phyloP scores from a whole-genome alignment of 129 eudicot species.

The Tanacetum coccineum region DNA sequence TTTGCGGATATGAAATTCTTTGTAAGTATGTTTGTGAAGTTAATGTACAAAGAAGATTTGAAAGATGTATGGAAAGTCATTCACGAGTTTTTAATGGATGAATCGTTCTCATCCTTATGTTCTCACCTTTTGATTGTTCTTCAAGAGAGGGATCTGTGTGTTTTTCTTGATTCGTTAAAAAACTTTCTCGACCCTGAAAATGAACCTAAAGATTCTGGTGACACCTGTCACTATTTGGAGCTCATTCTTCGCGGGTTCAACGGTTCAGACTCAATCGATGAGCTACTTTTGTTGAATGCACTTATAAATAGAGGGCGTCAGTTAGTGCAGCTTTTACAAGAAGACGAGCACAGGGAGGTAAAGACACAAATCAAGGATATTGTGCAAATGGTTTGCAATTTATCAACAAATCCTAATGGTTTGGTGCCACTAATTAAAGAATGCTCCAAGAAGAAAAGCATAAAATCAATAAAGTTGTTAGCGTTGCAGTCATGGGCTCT shows the following conservation, averaged over 20 bases:
- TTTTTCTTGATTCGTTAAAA: conserved; percentile 49
- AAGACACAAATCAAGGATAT: conserved; percentile 46
- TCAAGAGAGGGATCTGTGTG: conserved; percentile 54
- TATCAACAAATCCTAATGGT: conserved; percentile 33
- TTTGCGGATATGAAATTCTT: conserved; percentile 60
- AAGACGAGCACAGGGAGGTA: conserved; percentile 57
- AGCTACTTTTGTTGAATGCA: conserved; percentile 67
- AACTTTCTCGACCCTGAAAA: conserved; percentile 35
- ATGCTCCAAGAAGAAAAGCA: conserved; percentile 32
- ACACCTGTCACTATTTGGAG: conserved; percentile 54
- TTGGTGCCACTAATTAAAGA: conserved; percentile 40
- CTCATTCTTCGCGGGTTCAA: conserved; percentile 46
- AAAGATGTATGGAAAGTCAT: conserved; percentile 69
- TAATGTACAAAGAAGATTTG: conserved; percentile 76
- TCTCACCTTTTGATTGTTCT: conserved; percentile 70
- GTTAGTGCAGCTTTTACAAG: conserved; percentile 58
- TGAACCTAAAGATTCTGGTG: conserved; percentile 19
- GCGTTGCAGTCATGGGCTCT: conserved; percentile 78
- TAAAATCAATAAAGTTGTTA: conserved; percentile 46
- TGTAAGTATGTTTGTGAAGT: conserved; percentile 48
- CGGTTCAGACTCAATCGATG: conserved; percentile 48
- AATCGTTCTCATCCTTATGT: conserved; percentile 75
- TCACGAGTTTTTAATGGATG: conserved; percentile 58
- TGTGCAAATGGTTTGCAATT: conserved; percentile 39
- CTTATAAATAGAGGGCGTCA: conserved; percentile 68